phyloP scores from a whole-genome alignment of 2,329 filamentous ascomycete genomes.

The Beauveria sp. region DNA sequence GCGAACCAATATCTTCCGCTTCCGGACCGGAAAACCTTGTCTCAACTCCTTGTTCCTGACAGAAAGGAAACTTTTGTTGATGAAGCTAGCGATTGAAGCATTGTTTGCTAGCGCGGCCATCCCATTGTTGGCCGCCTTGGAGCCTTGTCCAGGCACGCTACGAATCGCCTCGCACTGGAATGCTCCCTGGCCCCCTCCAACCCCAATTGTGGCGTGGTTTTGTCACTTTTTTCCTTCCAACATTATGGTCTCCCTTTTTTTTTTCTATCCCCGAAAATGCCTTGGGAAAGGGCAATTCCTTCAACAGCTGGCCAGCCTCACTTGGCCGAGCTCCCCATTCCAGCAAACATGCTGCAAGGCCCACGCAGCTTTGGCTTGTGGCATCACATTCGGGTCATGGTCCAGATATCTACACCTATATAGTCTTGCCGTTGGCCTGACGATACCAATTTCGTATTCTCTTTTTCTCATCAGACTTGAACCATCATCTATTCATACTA shows the following conservation, averaged over 20 bases:
- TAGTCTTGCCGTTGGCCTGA: not conserved
- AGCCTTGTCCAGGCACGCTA: not conserved
- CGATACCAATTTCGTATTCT: not conserved
- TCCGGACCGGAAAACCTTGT: not conserved
- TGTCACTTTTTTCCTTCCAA: too few species aligned
- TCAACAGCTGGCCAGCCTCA: not conserved
- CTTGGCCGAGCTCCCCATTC: conserved; percentile 2
- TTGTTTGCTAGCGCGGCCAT: not conserved
- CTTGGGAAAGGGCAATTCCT: not conserved
- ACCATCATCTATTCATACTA: not conserved
- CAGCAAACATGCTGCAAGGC: not conserved
- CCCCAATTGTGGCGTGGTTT: not conserved
- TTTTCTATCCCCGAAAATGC: not conserved
- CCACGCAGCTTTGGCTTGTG: too few species aligned
- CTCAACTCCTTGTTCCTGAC: not conserved
- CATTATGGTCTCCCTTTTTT: not conserved
- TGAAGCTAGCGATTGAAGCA: not conserved
- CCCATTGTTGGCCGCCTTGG: not conserved
- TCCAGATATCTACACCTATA: not conserved
- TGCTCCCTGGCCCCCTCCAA: not conserved
- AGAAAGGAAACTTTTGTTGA: not conserved
- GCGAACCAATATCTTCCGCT: too few species aligned
- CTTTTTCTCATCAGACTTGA: not conserved
- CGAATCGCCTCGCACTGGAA: conserved; percentile 6
- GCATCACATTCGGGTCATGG: not conserved